Base-by-base conservation (phyloP, 805 yeast species). In the Pichia kluyveri region DNA sequence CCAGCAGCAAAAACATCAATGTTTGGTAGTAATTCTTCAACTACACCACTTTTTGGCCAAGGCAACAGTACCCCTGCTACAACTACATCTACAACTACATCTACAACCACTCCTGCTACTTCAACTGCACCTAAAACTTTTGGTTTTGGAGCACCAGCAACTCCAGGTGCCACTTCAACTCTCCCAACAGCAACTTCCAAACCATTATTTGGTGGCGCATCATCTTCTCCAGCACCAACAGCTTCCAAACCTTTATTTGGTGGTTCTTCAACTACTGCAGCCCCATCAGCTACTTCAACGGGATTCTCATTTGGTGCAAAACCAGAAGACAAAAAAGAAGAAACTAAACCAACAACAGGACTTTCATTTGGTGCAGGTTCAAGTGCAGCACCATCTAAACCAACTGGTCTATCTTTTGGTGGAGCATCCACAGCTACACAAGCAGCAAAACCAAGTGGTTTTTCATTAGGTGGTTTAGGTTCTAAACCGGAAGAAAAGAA, bases 391-490 rank as follows among this genome's bases (percentile, higher is more conserved):
- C 44, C 49, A 28, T 45, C 44, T 11, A 53, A 51, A 15, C 47
- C 51, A 28, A 42, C 54, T 8, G 50, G 47, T 3, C 52, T 56
- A 38, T 51, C 59, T 3, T 54, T 58, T 46, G 60, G 57, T 12
- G 51, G 49, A 27, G 48, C 43, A 32, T 23, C 34, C 51, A 53
- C 52, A 4, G 37, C 10, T 14, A 14, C 15, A 1, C 17, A 12
- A 48, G 48, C 14, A 51, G 40, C 52, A 23, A 23, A 23, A 23
- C 7, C 49, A 17, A 18, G 46, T 1, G 39, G 34, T 18, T 12
- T 32, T 26, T 39, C 38, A 27, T 42, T 41, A 26, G 46, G 51
- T 23, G 26, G 26, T 23, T 23, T 23, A 23, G 26, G 26, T 31
- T 41, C 45, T 4, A 44, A 45, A 42, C 41, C 48, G 19, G 48